A percentile compares a stretch with the other conserved stretches of the same genome.
These are phyloP conservation scores for Calvatia gigantea DNA, from an alignment of 768 basidiomycete genomes.

Conservation along the genomic window DNA sequence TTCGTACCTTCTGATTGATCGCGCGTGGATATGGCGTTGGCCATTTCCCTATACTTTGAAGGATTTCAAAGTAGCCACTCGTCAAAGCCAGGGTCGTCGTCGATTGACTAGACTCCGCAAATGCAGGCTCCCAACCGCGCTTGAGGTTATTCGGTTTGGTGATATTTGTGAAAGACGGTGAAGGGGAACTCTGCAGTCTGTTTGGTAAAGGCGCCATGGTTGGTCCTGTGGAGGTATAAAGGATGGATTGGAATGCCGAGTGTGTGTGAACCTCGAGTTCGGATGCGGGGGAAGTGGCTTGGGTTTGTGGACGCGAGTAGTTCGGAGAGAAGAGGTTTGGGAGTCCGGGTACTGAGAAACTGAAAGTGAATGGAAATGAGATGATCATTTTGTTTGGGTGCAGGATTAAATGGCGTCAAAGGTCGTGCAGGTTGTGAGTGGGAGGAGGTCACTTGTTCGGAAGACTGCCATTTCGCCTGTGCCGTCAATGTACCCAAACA, in stretches of 20 bases:
- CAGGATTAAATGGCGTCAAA: slow-evolving; percentile 13
- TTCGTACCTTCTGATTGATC: slow-evolving; percentile 7
- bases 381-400: slow-evolving; percentile 12
- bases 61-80: slow-evolving; percentile 66
- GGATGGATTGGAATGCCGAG: slow-evolving; percentile 15
- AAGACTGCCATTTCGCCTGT: too few relatives aligned
- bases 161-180: slow-evolving; percentile 33
- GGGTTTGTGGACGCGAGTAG: slow-evolving; percentile 19
- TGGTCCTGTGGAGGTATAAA: slow-evolving; percentile 14
- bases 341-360: slow-evolving; percentile 58
- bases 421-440: neutral
- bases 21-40: slow-evolving; percentile 13
- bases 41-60: slow-evolving; percentile 55
- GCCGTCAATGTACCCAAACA: too few relatives aligned
- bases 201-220: slow-evolving; percentile 12
- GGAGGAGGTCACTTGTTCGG: neutral
- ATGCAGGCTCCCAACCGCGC: slow-evolving; percentile 71
- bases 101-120: slow-evolving; percentile 51
- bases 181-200: slow-evolving; percentile 21
- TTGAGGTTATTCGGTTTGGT: slow-evolving; percentile 37
- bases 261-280: slow-evolving; percentile 19
- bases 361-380: slow-evolving; percentile 72
- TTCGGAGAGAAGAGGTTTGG: slow-evolving; percentile 54
- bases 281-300: slow-evolving; percentile 13
- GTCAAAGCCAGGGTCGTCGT: slow-evolving; percentile 50